These are phyloP conservation scores for Orobanche coerulescens DNA, from an alignment of 257 asterid species.

Conservation along the genomic window DNA sequence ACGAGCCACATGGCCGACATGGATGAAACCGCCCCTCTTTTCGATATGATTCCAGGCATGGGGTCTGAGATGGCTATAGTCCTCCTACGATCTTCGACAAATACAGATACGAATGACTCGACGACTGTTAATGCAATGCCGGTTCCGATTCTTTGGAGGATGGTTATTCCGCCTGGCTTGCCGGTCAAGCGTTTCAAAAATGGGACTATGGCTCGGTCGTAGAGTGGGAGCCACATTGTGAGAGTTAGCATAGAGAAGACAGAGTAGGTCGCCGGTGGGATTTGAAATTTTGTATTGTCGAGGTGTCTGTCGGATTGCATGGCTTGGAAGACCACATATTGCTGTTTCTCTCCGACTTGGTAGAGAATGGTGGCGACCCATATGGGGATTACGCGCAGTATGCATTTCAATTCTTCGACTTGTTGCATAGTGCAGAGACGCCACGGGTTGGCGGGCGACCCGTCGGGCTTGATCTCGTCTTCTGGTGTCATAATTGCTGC, in stretches of 20 bases:
- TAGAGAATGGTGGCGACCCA: conserved; percentile 64
- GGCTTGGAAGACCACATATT: conserved; percentile 81
- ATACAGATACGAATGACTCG: conserved; percentile 43
- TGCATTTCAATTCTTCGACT: conserved; percentile 80
- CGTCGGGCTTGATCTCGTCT: conserved; percentile 52
- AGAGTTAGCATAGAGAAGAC: conserved; percentile 70
- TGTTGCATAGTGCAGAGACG: conserved; percentile 65
- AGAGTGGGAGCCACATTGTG: conserved; percentile 55
- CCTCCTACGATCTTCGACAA: conserved; percentile 48
- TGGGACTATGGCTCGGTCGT: conserved; percentile 73
- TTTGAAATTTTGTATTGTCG: conserved; percentile 34
- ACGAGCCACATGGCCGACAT: conserved; percentile 76
- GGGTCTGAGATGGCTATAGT: conserved; percentile 30
- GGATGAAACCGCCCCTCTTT: conserved; percentile 48
- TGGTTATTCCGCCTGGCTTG: conserved; percentile 56
- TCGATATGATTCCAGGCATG: conserved; percentile 20
- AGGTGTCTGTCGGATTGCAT: conserved; percentile 69
- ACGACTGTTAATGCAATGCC: conserved; percentile 45
- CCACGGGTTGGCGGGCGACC: conserved; percentile 56
- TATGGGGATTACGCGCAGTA: conserved; percentile 60
- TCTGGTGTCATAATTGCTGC: conserved; percentile 52
- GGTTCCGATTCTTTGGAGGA: conserved; percentile 74
- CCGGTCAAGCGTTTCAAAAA: conserved; percentile 44
- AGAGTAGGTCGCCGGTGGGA: conserved; percentile 74
- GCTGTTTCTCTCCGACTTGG: conserved; percentile 69